Percentiles rank a stretch among this genome's conserved stretches.
These are phyloP conservation scores for Hydnomerulius pinastri DNA, from an alignment of 768 basidiomycete species.

Conservation along the genomic window DNA sequence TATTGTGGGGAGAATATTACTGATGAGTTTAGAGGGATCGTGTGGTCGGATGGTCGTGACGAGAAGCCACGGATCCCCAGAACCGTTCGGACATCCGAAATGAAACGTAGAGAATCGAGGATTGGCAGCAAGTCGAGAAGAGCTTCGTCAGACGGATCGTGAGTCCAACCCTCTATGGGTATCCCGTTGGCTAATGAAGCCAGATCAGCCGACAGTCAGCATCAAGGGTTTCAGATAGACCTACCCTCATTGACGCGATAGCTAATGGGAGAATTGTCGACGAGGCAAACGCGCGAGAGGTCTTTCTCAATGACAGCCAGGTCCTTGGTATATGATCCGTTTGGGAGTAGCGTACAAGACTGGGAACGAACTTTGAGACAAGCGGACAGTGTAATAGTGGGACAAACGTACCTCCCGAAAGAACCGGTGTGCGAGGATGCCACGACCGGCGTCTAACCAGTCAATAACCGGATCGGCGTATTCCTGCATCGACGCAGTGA, in stretches of 20 bases:
- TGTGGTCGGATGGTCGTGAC: constrained; percentile 26
- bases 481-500: constrained; percentile 98
- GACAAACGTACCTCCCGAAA: constrained; percentile 82
- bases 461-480: constrained; percentile 99
- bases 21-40: constrained; percentile 3
- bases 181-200: constrained; percentile 83
- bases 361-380: constrained; percentile 31
- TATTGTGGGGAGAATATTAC: no score
- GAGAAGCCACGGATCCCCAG: constrained; percentile 70
- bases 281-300: constrained; percentile 88
- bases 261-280: constrained; percentile 94
- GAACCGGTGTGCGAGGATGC: constrained; percentile 83
- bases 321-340: constrained; percentile 95
- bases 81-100: constrained; percentile 90
- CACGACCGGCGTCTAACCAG: constrained; percentile 95
- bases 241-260: constrained; percentile 92
- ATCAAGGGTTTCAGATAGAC: constrained; percentile 19
- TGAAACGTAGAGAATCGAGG: constrained; percentile 94
- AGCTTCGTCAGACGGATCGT: constrained; percentile 95
- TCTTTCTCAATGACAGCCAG: constrained; percentile 85
- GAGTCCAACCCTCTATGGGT: constrained; percentile 99
- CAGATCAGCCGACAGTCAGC: constrained; percentile 1
- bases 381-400: neutral
- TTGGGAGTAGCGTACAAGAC: constrained; percentile 91
- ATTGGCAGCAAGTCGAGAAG: constrained; percentile 93